Conservation (phyloP, 108 stramenopile genomes). For the Aurantiochytrium sp. region DNA sequence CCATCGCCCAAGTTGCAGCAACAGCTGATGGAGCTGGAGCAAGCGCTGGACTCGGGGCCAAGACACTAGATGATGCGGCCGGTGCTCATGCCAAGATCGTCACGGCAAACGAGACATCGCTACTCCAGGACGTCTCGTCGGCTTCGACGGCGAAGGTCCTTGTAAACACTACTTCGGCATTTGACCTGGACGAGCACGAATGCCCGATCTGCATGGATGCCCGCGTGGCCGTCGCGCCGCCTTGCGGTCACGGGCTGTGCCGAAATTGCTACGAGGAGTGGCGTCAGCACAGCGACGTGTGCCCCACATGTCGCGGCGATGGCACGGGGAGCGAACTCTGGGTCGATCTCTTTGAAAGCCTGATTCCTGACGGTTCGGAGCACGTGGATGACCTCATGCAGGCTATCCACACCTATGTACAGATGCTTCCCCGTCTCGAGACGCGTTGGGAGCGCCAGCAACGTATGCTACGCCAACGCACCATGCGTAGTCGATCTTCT, state of each 20-base stretch:
- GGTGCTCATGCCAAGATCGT: too few species aligned
- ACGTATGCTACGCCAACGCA: not conserved
- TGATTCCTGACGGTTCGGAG: not conserved
- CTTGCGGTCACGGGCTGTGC: constrained; percentile 13
- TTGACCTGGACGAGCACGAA: not conserved
- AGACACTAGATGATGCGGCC: too few species aligned
- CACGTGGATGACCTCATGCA: not conserved
- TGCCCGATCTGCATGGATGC: constrained; percentile 5
- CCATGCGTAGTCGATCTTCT: not conserved
- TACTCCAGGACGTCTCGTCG: too few species aligned
- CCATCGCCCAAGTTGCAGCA: too few species aligned
- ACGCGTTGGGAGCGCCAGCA: not conserved
- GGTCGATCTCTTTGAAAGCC: not conserved
- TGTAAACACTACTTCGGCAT: too few species aligned
- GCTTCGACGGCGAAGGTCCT: too few species aligned
- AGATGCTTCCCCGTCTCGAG: not conserved
- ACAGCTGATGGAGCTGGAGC: not conserved
- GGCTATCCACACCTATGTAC: not conserved
- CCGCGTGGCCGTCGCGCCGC: not conserved
- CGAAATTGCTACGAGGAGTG: not conserved
- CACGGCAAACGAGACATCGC: too few species aligned
- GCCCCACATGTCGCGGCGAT: not conserved
- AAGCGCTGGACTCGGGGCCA: not conserved
- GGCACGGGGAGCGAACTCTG: not conserved
- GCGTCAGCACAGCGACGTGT: not conserved